A percentile compares a stretch with the other conserved stretches of the same genome.
Conservation (phyloP, 176 grass and related monocot species). For the Hordeum marinum region DNA sequence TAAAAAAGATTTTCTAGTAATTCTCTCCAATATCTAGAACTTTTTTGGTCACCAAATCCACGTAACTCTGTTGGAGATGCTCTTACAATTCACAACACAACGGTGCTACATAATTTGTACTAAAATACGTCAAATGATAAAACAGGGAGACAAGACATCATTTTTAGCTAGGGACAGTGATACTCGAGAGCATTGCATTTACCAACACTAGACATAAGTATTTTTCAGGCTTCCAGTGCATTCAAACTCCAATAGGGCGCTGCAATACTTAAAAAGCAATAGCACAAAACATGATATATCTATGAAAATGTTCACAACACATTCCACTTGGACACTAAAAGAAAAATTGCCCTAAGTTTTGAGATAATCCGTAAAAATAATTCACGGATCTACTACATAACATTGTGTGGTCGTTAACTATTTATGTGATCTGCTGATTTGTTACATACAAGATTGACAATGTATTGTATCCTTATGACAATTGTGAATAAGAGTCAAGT, state of each 20-base stretch:
- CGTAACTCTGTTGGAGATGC: too few species aligned
- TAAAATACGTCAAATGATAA: background rate
- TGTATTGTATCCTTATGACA: background rate
- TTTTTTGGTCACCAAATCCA: too few species aligned
- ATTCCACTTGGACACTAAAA: background rate
- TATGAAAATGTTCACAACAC: background rate
- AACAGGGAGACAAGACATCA: background rate
- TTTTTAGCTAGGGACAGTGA: too few species aligned
- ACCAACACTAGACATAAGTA: background rate
- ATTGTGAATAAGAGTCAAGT: background rate
- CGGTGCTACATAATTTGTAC: background rate
- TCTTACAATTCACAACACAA: background rate
- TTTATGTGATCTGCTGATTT: background rate
- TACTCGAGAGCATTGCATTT: too few species aligned
- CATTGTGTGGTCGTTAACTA: background rate
- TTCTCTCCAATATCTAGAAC: too few species aligned
- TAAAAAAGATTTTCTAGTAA: too few species aligned
- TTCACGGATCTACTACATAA: background rate
- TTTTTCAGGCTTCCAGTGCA: background rate
- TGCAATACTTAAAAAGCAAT: constrained; percentile 30
- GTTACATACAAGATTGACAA: background rate
- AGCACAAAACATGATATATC: background rate
- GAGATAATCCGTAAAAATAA: background rate
- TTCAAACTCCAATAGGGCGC: background rate
- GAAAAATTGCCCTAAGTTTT: background rate